phyloP scores from a whole-genome alignment of 495 filamentous ascomycete genomes.

The Xylona heveae region DNA sequence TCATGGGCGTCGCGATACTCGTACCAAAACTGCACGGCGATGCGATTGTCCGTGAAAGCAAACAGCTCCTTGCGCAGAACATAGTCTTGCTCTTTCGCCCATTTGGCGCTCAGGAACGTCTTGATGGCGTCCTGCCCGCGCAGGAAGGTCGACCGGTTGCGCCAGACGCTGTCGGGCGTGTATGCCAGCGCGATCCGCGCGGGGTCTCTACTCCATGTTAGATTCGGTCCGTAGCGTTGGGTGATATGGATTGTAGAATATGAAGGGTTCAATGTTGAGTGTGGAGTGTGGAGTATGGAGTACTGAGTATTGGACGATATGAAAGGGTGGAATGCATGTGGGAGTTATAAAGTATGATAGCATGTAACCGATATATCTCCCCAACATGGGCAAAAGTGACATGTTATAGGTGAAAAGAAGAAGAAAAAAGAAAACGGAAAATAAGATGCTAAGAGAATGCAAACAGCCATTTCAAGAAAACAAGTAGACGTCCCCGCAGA shows the following conservation, averaged over 20 bases:
- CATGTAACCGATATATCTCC: no score
- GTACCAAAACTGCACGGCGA: slow-evolving; percentile 87
- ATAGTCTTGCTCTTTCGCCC: slow-evolving; percentile 53
- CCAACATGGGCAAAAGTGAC: no score
- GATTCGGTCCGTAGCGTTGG: no score
- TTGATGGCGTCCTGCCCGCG: slow-evolving; percentile 45
- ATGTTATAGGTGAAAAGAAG: slow-evolving; percentile 2
- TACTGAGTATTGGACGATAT: no score
- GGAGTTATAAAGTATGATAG: no score
- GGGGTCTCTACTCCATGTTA: slow-evolving; percentile 27
- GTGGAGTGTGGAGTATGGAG: slow-evolving; percentile 1
- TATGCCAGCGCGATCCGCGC: slow-evolving; percentile 46
- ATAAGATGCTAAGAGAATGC: no score
- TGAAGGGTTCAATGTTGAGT: slow-evolving; percentile 1
- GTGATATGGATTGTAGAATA: not conserved
- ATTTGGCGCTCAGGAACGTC: slow-evolving; percentile 57
- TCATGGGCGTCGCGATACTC: slow-evolving; percentile 72
- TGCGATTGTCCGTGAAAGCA: slow-evolving; percentile 46
- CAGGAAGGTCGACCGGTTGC: slow-evolving; percentile 56
- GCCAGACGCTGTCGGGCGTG: slow-evolving; percentile 61
- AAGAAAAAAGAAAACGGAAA: slow-evolving; percentile 3
- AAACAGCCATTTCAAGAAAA: no score
- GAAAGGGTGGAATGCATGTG: no score
- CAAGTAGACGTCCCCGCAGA: no score
- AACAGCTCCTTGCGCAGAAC: slow-evolving; percentile 76